phyloP scores from a whole-genome alignment of 1,139 yeast species.

The Pneumocystis oryctolagi region DNA sequence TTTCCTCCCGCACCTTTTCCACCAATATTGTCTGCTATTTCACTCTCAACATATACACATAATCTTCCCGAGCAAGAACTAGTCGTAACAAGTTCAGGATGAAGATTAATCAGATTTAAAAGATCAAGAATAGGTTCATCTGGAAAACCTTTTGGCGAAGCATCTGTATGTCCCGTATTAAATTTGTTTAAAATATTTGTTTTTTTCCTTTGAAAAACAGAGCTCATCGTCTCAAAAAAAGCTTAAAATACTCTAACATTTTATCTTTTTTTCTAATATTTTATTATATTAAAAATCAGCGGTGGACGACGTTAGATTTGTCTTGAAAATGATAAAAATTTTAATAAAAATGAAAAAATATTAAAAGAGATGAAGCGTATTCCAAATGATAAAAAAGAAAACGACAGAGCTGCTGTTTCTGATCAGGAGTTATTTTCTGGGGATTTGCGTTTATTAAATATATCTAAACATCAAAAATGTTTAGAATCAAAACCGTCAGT shows the following conservation, averaged over 20 bases:
- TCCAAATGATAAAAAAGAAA: not conserved
- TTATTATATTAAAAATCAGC: no score
- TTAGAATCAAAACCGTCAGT: not conserved
- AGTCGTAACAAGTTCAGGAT: not conserved
- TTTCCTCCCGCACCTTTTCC: not conserved
- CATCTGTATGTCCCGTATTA: not conserved
- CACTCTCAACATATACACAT: not conserved
- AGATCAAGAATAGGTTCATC: not conserved
- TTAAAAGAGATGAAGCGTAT: not conserved
- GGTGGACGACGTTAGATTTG: no score
- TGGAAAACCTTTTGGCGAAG: not conserved
- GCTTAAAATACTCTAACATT: no score
- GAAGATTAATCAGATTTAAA: not conserved
- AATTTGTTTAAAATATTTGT: not conserved
- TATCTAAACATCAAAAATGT: not conserved
- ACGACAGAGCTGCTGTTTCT: not conserved
- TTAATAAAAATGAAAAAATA: not conserved
- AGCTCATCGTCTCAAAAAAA: not conserved
- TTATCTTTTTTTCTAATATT: no score
- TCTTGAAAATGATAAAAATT: not conserved
- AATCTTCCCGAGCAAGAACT: not conserved
- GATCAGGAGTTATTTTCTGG: not conserved
- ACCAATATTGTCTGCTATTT: not conserved
- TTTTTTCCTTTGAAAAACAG: not conserved
- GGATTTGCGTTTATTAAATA: not conserved